A percentile compares a stretch with the other conserved stretches of the same genome.
phyloP scores from a whole-genome alignment of 2,329 filamentous ascomycete species.

The Onygenales sp. region DNA sequence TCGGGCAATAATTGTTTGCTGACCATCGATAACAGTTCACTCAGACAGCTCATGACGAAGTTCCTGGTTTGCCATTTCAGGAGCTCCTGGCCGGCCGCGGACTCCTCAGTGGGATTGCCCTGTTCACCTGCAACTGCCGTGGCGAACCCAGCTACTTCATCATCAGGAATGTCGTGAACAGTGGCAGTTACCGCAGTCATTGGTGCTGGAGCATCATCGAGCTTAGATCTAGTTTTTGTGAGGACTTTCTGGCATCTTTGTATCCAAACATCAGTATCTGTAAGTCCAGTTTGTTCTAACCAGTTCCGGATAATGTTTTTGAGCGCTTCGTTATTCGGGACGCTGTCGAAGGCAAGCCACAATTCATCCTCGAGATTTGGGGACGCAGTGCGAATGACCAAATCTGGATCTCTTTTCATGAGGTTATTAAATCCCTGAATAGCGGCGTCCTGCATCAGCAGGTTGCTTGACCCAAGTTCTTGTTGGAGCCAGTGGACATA shows the following conservation, averaged over 20 bases:
- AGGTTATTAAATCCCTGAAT: conserved; percentile 85
- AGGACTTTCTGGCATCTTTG: conserved; percentile 79
- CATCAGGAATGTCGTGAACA: conserved; percentile 75
- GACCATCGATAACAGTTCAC: conserved; percentile 70
- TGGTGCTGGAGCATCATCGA: conserved; percentile 35
- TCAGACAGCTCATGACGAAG: conserved; percentile 84
- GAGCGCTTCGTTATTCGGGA: conserved; percentile 68
- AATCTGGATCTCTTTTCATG: conserved; percentile 83
- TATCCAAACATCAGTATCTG: conserved; percentile 76
- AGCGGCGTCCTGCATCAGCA: conserved; percentile 65
- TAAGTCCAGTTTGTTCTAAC: conserved; percentile 79
- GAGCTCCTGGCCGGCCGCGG: conserved; percentile 64
- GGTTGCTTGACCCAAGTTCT: conserved; percentile 60
- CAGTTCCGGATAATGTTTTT: conserved; percentile 83
- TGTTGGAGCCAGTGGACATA: conserved; percentile 78
- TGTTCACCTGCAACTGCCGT: conserved; percentile 58
- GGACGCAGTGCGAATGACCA: conserved; percentile 67
- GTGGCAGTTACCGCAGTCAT: conserved; percentile 33
- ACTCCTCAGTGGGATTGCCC: conserved; percentile 41
- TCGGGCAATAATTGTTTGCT: conserved; percentile 69
- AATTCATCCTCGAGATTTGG: conserved; percentile 79
- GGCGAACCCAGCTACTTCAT: conserved; percentile 93
- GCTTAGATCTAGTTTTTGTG: conserved; percentile 70
- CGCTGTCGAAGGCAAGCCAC: conserved; percentile 77
- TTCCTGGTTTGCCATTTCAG: conserved; percentile 92